phyloP scores from a whole-genome alignment of 179 eudicot species.

The Actinidia chinensis region DNA sequence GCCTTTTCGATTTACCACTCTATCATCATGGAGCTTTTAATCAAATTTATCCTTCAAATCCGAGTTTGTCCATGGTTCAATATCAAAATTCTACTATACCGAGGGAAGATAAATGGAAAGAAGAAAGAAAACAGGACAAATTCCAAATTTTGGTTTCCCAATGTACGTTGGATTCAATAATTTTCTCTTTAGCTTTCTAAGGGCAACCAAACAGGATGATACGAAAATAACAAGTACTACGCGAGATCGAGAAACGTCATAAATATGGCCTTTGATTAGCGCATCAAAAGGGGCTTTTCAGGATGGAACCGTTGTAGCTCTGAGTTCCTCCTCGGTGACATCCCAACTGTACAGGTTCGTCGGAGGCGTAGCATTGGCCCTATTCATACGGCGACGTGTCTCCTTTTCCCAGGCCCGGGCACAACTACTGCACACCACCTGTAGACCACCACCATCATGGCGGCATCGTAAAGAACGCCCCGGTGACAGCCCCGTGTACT shows the following conservation, averaged over 20 bases:
- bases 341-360: conserved; percentile 24
- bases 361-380: conserved; percentile 12
- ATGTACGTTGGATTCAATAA: too few species aligned
- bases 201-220: too few species aligned
- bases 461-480: conserved; percentile 23
- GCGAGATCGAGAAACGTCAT: conserved; percentile 24
- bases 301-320: conserved; percentile 23
- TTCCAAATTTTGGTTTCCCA: too few species aligned
- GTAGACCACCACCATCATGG: conserved; percentile 20
- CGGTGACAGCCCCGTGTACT: conserved; percentile 22
- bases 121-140: too few species aligned
- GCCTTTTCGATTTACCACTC: too few species aligned
- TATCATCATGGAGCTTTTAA: too few species aligned
- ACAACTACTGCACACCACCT: conserved; percentile 15
- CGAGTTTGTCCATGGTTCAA: too few species aligned
- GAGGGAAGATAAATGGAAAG: too few species aligned
- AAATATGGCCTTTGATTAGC: conserved; percentile 25
- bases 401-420: conserved; percentile 7
- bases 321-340: conserved; percentile 19
- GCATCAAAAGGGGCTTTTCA: conserved; percentile 23
- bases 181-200: too few species aligned
- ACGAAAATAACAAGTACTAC: background rate
- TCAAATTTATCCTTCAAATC: too few species aligned
- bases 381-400: conserved; percentile 22
- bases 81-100: too few species aligned